Evolutionary conservation across 75 land plant genomes (phyloP), one percentile per base, ranked within the genome.

Genomic region (Chamaecyparis obtusa): DNA sequence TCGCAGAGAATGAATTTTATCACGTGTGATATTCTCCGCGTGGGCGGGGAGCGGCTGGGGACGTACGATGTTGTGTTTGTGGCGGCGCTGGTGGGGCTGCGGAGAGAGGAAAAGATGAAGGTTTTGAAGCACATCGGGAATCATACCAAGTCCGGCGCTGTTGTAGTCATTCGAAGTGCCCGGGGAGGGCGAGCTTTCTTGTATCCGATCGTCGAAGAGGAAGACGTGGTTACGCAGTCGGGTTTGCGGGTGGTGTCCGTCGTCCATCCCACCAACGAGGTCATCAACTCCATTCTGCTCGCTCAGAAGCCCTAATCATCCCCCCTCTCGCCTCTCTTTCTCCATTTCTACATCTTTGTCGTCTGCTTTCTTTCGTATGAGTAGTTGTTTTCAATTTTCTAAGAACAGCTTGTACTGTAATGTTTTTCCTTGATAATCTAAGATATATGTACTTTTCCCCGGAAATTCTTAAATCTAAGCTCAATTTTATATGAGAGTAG

Each of bases 31-130:
- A 54, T 80, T 15, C 48, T 49, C 6, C 24, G 43, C 7, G 87
- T 54, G n/a, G 51, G 1, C 16, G 83, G 32, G 6, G 83, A 57
- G 5, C 84, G 85, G 86, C 86, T 87, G 30, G 48, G 54, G 43
- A 2, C 4, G 5, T 77, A 77, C 83, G 87, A 87, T 19, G 87
- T 87, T 8, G 87, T 87, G 56, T 87, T 44, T 14, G 17, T 87
- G 35, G 87, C 87, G 21, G 87, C 87, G 33, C 83, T 87, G 49
- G 87, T 87, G 87, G 87, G 87, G 19, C 79, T 87, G 64, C 32
- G 51, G 19, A 37, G 21, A 54, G 85, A 36, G 11, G 51, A 43
- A 15, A 87, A 87, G 85, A 54, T 27, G 85, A 43, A n/a, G 33
- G 54, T 87, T n/a, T 24, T 87, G 83, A 43, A 36, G 35, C 48